Evolutionary conservation across 1,284 basidiomycete genomes (phyloP).

Genomic region (Mycosarcoma mackinlayi): DNA sequence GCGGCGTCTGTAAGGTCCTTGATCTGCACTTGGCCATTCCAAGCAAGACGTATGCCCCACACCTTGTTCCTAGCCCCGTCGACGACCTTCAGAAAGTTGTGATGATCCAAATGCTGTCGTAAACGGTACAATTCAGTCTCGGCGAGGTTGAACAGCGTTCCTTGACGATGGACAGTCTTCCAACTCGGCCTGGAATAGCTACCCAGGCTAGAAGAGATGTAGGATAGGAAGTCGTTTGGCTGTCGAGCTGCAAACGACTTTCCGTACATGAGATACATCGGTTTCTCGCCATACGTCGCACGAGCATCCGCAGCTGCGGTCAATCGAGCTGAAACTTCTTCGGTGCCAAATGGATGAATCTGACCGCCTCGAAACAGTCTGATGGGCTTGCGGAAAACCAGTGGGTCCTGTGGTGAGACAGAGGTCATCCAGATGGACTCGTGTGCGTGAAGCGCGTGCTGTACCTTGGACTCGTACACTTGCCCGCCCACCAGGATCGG

Average conservation of each 20-base stretch:
- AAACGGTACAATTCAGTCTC: background rate
- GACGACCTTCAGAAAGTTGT: background rate
- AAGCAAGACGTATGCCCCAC: background rate
- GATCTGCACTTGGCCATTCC: background rate
- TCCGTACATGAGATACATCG: slow-evolving; percentile 5
- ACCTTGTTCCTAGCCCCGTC: background rate
- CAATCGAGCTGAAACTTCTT: background rate
- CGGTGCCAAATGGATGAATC: too few species aligned
- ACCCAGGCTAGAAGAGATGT: background rate
- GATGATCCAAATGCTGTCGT: background rate
- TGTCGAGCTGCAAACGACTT: background rate
- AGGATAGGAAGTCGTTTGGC: background rate
- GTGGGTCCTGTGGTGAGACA: background rate
- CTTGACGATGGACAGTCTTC: background rate
- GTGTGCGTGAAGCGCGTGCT: background rate
- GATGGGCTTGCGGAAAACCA: background rate
- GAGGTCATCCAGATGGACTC: background rate
- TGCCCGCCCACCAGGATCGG: background rate
- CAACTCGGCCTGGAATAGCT: background rate
- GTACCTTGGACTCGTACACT: background rate
- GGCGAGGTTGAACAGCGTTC: background rate
- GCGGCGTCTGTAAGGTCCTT: background rate
- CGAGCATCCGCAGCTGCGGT: background rate
- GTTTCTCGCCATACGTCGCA: background rate
- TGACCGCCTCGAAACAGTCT: background rate